Evolutionary conservation across 2,329 filamentous ascomycete species (phyloP), one percentile per base, ranked within the genome.

Genomic region (Orbilia javanica): DNA sequence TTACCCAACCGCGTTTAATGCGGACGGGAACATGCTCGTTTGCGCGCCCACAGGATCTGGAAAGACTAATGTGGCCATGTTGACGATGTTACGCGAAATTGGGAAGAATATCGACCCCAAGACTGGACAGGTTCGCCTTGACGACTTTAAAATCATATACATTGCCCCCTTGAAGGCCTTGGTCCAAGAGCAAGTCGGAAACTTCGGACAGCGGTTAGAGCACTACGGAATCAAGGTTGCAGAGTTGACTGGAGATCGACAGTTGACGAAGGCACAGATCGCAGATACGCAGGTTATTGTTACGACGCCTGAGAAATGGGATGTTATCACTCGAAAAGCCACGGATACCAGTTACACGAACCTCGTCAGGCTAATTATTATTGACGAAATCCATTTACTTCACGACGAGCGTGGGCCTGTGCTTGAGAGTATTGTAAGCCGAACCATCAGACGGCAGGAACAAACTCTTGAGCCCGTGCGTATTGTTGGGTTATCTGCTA

Each of bases 51-150:
- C 96, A 62, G 96, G 96, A 81, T 97, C 94, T 83, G 96, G 96
- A 83, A 99, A 99, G 86, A 99, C 96, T 1, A 99, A 99, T 82
- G 96, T 99, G 64, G 95, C 95, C 48, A 98, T 99, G 95, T 87
- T 99, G 79, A 91, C 95, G 1, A 98, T 99, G 83, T 88, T 99
- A 44, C 93, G 95, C 79, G 96, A 99, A 84, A 94, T 99, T 83
- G 96, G 96, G 79, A 99, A 98, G 86, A 91, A 99, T 83, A 90
- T 95, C 73, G 91, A 99, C 82, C 89, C 92, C 0, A 87, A 91
- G 79, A 97, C 93, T 0, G 96, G 96, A n/a, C 92, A 96, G 78
- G 96, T 99, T 80, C 93, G 97, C 84, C 87, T 99, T 7, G 96
- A 99, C 82, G 90, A 94, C 50, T 99, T 99, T 87, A 99, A 99